phyloP scores from a whole-genome alignment of 2,329 filamentous ascomycete genomes.

The Cordyceps cicadae region DNA sequence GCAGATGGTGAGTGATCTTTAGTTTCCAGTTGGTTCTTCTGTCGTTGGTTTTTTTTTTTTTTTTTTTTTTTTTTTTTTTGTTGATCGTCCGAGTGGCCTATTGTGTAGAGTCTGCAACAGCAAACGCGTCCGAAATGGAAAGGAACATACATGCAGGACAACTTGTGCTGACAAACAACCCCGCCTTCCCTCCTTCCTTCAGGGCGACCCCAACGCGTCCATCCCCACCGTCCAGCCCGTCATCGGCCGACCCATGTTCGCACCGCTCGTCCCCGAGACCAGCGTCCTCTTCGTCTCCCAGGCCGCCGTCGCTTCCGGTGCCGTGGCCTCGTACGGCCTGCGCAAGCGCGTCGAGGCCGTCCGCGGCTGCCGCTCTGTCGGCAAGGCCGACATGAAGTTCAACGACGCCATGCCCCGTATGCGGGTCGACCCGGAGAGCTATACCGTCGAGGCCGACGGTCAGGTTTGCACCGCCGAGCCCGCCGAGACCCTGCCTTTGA shows the following conservation, averaged over 20 bases:
- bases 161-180: neutral
- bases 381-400: conserved; percentile 84
- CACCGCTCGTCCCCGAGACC: conserved; percentile 62
- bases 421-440: conserved; percentile 86
- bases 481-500: conserved; percentile 60
- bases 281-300: conserved; percentile 79
- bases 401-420: conserved; percentile 79
- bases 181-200: neutral
- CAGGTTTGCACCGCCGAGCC: conserved; percentile 65
- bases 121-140: neutral
- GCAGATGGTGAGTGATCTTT: conserved; percentile 71
- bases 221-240: conserved; percentile 87
- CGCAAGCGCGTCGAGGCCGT: conserved; percentile 76
- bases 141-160: neutral
- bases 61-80: neutral
- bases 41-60: too few relatives aligned
- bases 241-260: conserved; percentile 80
- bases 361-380: conserved; percentile 62
- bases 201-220: conserved; percentile 63
- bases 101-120: neutral
- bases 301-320: conserved; percentile 58
- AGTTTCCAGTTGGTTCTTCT: too few relatives aligned
- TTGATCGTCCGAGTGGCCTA: neutral
- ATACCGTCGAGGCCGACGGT: conserved; percentile 80
- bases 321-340: conserved; percentile 63